phyloP scores from a whole-genome alignment of 495 filamentous ascomycete genomes.

The Ramalina intermedia region DNA sequence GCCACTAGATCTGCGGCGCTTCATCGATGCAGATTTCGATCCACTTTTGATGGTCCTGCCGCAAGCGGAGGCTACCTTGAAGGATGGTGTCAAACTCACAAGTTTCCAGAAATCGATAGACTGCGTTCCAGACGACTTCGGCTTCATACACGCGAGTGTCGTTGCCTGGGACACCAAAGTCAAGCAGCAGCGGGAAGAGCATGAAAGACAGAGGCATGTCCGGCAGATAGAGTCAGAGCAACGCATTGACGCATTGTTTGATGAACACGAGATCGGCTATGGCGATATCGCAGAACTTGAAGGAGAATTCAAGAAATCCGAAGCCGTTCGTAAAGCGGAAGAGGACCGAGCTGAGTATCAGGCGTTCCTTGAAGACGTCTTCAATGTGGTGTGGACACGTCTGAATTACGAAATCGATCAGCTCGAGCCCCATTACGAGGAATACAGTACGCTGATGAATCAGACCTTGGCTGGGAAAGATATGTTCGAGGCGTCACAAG shows the following conservation, averaged over 20 bases:
- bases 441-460: slow-evolving; percentile 21
- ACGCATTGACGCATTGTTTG: slow-evolving; percentile 41
- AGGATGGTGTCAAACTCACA: slow-evolving; percentile 6
- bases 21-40: slow-evolving; percentile 16
- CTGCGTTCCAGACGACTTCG: slow-evolving; percentile 30
- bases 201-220: slow-evolving; percentile 32
- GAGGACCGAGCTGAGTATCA: slow-evolving; percentile 43
- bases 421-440: slow-evolving; percentile 36
- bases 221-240: slow-evolving; percentile 42
- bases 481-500: slow-evolving; percentile 24
- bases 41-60: slow-evolving; percentile 12
- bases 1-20: slow-evolving; percentile 11
- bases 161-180: slow-evolving; percentile 33
- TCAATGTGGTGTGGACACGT: slow-evolving; percentile 34
- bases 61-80: background rate
- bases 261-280: slow-evolving; percentile 45
- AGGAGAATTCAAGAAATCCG: slow-evolving; percentile 41
- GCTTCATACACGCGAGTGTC: slow-evolving; percentile 31
- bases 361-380: slow-evolving; percentile 35
- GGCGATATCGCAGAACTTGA: slow-evolving; percentile 47
- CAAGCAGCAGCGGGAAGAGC: slow-evolving; percentile 24
- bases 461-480: slow-evolving; percentile 26
- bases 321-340: slow-evolving; percentile 36
- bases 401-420: slow-evolving; percentile 38
- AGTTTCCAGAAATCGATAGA: slow-evolving; percentile 11